Evolutionary conservation across 129 eudicot species (phyloP).

Genomic region (carrot (Daucus carota)): DNA sequence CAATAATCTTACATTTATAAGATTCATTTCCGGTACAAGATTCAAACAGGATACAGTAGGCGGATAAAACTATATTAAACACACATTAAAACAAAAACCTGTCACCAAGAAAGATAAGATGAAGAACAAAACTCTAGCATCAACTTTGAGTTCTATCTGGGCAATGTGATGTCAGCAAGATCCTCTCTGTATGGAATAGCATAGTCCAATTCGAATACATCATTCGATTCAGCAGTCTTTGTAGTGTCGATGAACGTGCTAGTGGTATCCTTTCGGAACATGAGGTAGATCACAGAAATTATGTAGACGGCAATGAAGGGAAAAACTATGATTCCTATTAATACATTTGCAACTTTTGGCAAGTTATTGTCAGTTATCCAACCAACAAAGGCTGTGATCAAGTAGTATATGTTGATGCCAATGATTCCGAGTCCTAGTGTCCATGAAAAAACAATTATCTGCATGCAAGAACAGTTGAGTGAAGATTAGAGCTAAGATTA

Average conservation of each 20-base stretch:
- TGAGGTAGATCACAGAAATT: conserved; percentile 10
- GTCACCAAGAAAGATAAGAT: not conserved
- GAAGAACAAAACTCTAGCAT: not conserved
- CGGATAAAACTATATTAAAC: not conserved
- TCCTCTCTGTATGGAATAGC: conserved; percentile 24
- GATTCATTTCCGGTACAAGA: not conserved
- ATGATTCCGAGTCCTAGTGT: conserved; percentile 18
- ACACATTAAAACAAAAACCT: not conserved
- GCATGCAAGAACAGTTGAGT: not conserved
- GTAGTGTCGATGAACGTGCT: conserved; percentile 10
- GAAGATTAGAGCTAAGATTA: not conserved
- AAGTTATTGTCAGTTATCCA: conserved; percentile 17
- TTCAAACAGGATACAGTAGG: not conserved
- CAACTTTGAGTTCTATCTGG: conserved; percentile 3
- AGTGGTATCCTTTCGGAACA: conserved; percentile 15
- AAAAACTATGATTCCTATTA: conserved; percentile 17
- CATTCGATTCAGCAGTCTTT: conserved; percentile 1
- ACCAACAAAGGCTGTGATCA: conserved; percentile 12
- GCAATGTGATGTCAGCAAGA: conserved; percentile 26
- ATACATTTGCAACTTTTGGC: conserved; percentile 17
- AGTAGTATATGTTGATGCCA: conserved; percentile 23
- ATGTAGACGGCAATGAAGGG: conserved; percentile 15
- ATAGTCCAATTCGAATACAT: not conserved
- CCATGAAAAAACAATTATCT: conserved; percentile 19
- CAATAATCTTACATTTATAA: not conserved